A percentile compares a stretch with the other conserved stretches of the same genome.
Conservation (phyloP, 2,329 filamentous ascomycete species). For the Akanthomyces muscarius region DNA sequence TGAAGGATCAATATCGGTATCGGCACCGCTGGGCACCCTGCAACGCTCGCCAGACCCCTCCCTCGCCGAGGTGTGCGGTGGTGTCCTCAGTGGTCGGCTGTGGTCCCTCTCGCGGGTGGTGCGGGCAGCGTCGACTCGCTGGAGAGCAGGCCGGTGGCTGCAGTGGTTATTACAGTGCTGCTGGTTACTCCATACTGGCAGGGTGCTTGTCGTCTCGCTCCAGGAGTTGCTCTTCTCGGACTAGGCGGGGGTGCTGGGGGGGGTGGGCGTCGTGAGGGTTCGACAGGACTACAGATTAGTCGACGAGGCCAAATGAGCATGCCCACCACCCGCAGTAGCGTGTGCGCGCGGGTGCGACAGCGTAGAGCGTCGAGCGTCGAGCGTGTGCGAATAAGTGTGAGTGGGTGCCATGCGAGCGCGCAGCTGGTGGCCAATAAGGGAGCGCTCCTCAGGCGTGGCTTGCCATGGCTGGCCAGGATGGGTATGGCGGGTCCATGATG, state of each 20-base stretch:
- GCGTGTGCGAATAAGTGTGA: constrained; percentile 11
- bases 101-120: background rate
- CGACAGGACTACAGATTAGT: background rate
- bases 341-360: constrained; percentile 15
- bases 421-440: background rate
- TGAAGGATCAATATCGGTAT: background rate
- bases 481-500: background rate
- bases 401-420: constrained; percentile 6
- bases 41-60: background rate
- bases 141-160: background rate
- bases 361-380: background rate
- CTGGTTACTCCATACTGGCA: too few species aligned
- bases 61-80: background rate
- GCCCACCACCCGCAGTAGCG: constrained; percentile 15
- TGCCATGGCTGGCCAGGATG: constrained; percentile 4
- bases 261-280: background rate
- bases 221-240: background rate
- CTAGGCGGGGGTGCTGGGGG: background rate
- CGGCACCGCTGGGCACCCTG: background rate
- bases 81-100: background rate
- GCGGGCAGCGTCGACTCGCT: background rate
- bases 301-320: background rate
- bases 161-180: background rate
- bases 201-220: background rate
- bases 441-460: background rate